phyloP scores from a whole-genome alignment of 2,329 filamentous ascomycete species.

The Colletotrichum abscissum region DNA sequence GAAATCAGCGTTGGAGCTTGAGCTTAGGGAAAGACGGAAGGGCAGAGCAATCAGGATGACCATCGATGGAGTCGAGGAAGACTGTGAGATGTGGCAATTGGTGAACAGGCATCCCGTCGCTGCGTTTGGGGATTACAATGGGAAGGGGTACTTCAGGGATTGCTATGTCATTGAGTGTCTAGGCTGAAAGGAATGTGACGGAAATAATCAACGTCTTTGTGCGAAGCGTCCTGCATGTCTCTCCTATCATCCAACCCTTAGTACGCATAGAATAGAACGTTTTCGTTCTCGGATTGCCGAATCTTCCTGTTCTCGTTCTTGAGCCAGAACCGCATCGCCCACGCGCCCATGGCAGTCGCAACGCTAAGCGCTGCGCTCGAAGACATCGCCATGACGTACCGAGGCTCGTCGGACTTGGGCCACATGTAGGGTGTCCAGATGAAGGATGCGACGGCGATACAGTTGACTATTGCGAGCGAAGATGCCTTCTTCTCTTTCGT shows the following conservation, averaged over 20 bases:
- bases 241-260: background rate
- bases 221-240: no score
- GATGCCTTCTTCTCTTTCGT: slow-evolving; percentile 53
- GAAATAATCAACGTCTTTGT: no score
- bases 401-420: slow-evolving; percentile 44
- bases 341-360: slow-evolving; percentile 31
- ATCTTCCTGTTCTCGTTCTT: slow-evolving; percentile 40
- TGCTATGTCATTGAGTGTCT: slow-evolving; percentile 5
- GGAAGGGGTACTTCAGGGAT: slow-evolving; percentile 22
- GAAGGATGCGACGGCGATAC: slow-evolving; percentile 34
- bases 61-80: slow-evolving; percentile 11
- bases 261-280: slow-evolving; percentile 38
- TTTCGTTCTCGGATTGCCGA: slow-evolving; percentile 36
- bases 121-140: slow-evolving; percentile 20
- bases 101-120: slow-evolving; percentile 2
- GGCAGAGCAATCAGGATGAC: slow-evolving; percentile 8
- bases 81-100: slow-evolving; percentile 10
- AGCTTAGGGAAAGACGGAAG: slow-evolving; percentile 5
- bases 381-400: slow-evolving; percentile 43
- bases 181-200: background rate
- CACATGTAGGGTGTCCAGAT: slow-evolving; percentile 42
- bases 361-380: slow-evolving; percentile 38
- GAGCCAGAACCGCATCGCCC: slow-evolving; percentile 37
- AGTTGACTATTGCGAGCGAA: slow-evolving; percentile 46
- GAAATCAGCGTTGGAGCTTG: slow-evolving; percentile 6